Conservation (phyloP, 257 asterid genomes). For the Cinchona pubescens region DNA sequence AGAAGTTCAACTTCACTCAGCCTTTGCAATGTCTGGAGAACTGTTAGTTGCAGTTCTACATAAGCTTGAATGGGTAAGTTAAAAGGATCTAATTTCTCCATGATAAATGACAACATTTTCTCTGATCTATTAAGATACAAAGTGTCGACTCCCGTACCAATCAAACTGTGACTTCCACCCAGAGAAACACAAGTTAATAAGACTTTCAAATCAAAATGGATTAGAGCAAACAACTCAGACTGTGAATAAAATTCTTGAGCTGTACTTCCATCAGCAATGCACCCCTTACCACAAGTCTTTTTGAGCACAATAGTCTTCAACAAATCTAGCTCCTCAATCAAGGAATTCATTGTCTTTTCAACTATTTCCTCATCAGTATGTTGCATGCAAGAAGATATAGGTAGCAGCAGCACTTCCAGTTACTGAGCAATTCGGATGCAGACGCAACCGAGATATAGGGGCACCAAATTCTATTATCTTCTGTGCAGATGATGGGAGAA, state of each 20-base stretch:
- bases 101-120: constrained; percentile 49
- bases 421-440: constrained; percentile 92
- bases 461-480: constrained; percentile 63
- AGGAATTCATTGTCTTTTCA: constrained; percentile 55
- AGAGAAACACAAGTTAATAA: constrained; percentile 61
- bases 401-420: constrained; percentile 93
- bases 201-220: constrained; percentile 73
- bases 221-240: constrained; percentile 61
- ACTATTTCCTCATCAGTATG: constrained; percentile 71
- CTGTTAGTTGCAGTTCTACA: constrained; percentile 68
- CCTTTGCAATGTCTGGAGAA: constrained; percentile 64
- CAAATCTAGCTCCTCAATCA: constrained; percentile 73
- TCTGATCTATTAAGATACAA: constrained; percentile 55
- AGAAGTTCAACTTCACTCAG: constrained; percentile 60
- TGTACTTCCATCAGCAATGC: constrained; percentile 27
- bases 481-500: constrained; percentile 66
- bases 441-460: constrained; percentile 79
- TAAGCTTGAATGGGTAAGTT: constrained; percentile 43
- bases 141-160: constrained; percentile 43
- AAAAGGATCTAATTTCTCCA: constrained; percentile 61
- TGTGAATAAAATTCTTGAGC: constrained; percentile 47
- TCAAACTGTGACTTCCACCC: constrained; percentile 41
- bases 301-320: constrained; percentile 45
- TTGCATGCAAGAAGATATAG: constrained; percentile 81
- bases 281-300: constrained; percentile 35